These are phyloP conservation scores for Globisporangium carolinianum DNA, from an alignment of 352 stramenopile genomes.

Conservation along the genomic window DNA sequence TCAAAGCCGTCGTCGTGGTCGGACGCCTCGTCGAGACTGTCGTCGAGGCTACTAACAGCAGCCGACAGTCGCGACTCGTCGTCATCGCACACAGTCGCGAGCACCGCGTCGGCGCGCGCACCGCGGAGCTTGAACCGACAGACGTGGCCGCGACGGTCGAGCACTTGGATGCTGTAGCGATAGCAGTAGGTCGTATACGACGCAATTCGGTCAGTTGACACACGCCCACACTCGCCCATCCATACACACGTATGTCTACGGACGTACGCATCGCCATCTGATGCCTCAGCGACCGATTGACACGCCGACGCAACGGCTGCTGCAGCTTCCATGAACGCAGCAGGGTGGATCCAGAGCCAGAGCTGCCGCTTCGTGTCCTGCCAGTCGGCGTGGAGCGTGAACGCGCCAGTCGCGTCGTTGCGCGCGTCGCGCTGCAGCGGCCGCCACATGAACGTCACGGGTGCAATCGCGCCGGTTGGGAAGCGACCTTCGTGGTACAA, in stretches of 20 bases:
- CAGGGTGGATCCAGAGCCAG: conserved; percentile 77
- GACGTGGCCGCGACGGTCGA: conserved; percentile 60
- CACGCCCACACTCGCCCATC: neutral
- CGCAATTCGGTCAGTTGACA: neutral
- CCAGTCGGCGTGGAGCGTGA: conserved; percentile 33
- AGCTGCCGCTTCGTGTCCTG: conserved; percentile 51
- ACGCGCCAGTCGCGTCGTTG: conserved; percentile 6
- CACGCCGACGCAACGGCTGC: conserved; percentile 50
- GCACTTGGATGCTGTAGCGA: conserved; percentile 35
- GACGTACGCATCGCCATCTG: conserved; percentile 25
- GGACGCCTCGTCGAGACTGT: conserved; percentile 7
- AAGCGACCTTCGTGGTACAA: conserved; percentile 53
- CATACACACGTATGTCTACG: neutral
- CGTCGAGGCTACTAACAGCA: no score
- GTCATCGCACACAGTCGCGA: conserved; percentile 18
- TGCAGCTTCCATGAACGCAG: conserved; percentile 66
- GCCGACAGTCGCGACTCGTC: neutral
- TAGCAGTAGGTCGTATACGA: neutral
- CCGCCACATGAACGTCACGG: conserved; percentile 73
- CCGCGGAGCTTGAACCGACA: conserved; percentile 61
- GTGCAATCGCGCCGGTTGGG: conserved; percentile 51
- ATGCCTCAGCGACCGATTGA: conserved; percentile 22
- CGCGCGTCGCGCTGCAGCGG: conserved; percentile 31
- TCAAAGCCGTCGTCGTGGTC: conserved; percentile 53
- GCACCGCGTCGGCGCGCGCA: conserved; percentile 29